Evolutionary conservation across 2,329 filamentous ascomycete genomes (phyloP), one percentile per base, ranked within the genome.

Genomic region (Talaromyces funiculosus): DNA sequence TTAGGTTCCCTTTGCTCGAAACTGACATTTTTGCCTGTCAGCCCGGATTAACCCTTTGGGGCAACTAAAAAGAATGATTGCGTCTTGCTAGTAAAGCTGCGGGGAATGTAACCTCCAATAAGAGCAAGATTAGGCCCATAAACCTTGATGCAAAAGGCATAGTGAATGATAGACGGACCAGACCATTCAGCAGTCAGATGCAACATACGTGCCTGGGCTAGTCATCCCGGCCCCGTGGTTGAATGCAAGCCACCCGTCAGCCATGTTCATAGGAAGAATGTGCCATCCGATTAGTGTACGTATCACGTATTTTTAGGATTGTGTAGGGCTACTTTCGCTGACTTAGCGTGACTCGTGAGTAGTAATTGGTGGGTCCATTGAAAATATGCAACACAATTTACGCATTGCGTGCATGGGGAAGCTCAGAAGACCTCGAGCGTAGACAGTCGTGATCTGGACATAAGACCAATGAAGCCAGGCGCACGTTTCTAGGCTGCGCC

Each of bases 181-280:
- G 10, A 51, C 33, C 26, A 51, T 51, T 51, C 45, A 33, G 24
- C n/a, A 9, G 33, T 45, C 38, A 61, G 24, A 56, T 61, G 59
- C 59, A 56, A 61, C 42, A 33, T 57, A 51, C 59, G 33, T 51
- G 59, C 38, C 53, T 61, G 38, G 38, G 3, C 47, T 29, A 35
- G 54, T 24, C 59, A 26, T 61, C 42, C 59, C 59, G 59, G 53
- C 59, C 59, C 59, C 53, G 51, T 49, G 59, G 59, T 61, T 57
- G 42, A 57, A 47, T 57, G 54, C 54, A 57, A 57, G 54, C 54
- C 54, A 57, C 54, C 54, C 54, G 54, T 24, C 54, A 57, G 54
- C 54, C 54, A 57, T 56, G 38, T 42, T 43, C 18, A 38, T 18
- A 45, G 38, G 18, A 20, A 18, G 24, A 56, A 56, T 56, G 53